phyloP scores from a whole-genome alignment of 192 early-diverging fungal species.

The Dimargaris cristalligena region DNA sequence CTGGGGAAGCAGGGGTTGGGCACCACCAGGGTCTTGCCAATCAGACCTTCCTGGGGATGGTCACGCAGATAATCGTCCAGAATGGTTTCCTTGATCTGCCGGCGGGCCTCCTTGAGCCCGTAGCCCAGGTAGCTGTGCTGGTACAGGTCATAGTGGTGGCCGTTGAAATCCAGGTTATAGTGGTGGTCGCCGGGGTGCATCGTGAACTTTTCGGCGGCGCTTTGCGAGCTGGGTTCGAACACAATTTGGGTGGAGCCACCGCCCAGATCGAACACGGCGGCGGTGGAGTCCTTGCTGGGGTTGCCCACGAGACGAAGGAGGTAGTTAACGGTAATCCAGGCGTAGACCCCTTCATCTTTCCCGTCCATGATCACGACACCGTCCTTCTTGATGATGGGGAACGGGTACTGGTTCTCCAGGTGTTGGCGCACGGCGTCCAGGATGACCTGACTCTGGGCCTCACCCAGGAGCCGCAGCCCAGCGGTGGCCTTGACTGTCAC shows the following conservation, averaged over 20 bases:
- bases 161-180: constrained; percentile 50
- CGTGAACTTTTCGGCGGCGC: constrained; percentile 13
- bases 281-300: constrained; percentile 36
- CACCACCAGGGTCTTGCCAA: constrained; percentile 20
- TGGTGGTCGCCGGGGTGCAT: constrained; percentile 47
- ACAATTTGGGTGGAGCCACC: constrained; percentile 96
- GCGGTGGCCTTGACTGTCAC: constrained; percentile 93
- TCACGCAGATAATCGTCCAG: constrained; percentile 18
- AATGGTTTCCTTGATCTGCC: constrained; percentile 40
- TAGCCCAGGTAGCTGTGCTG: constrained; percentile 93
- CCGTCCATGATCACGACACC: constrained; percentile 90
- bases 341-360: constrained; percentile 93
- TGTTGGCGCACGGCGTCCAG: constrained; percentile 48
- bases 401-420: constrained; percentile 61
- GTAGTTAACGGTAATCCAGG: constrained; percentile 97
- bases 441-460: constrained; percentile 51
- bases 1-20: constrained; percentile 51
- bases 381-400: constrained; percentile 46
- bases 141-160: constrained; percentile 62
- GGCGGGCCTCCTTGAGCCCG: constrained; percentile 75
- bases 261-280: constrained; percentile 88
- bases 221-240: constrained; percentile 59
- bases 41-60: constrained; percentile 11
- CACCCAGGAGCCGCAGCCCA: constrained; percentile 67
- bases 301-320: constrained; percentile 51